Evolutionary conservation across 2,329 filamentous ascomycete genomes (phyloP).

Genomic region (Orbilia quercus): DNA sequence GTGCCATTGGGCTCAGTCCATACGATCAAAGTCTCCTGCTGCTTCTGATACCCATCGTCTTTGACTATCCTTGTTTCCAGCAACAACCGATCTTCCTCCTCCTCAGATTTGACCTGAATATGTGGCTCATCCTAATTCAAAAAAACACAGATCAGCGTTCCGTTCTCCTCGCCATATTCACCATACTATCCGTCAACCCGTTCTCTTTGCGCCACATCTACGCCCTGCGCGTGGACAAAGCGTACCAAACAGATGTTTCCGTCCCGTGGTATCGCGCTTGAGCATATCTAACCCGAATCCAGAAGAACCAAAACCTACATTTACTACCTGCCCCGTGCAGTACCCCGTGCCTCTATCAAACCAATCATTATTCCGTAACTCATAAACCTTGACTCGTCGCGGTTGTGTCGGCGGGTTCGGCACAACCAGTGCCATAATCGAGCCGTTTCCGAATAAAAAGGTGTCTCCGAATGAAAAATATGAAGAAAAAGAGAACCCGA

Average conservation of each 20-base stretch:
- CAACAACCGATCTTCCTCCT: constrained; percentile 82
- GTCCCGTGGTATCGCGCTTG: constrained; percentile 15
- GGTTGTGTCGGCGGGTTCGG: constrained; percentile 64
- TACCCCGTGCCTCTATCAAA: constrained; percentile 97
- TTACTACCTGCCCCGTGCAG: constrained; percentile 80
- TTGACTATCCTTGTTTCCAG: constrained; percentile 90
- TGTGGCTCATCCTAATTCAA: constrained; percentile 77
- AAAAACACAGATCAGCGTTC: constrained; percentile 18
- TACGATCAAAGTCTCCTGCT: constrained; percentile 98
- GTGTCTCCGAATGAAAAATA: neutral
- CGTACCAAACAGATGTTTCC: too few species aligned
- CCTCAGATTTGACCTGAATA: constrained; percentile 92
- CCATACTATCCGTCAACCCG: constrained; percentile 32
- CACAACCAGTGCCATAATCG: constrained; percentile 60
- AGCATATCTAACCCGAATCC: constrained; percentile 12
- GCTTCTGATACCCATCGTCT: constrained; percentile 97
- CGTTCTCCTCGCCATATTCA: constrained; percentile 8
- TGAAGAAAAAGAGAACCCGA: too few species aligned
- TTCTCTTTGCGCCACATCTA: neutral
- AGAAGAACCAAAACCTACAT: constrained; percentile 69
- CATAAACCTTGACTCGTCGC: constrained; percentile 93
- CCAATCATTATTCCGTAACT: constrained; percentile 98
- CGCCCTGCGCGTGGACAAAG: neutral
- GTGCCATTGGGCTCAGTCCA: constrained; percentile 93
- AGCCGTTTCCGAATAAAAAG: constrained; percentile 14